Percentiles rank a stretch among this genome's conserved stretches.
These are phyloP conservation scores for Phoma sp. DNA, from an alignment of 2,329 filamentous ascomycete genomes.

Conservation along the genomic window DNA sequence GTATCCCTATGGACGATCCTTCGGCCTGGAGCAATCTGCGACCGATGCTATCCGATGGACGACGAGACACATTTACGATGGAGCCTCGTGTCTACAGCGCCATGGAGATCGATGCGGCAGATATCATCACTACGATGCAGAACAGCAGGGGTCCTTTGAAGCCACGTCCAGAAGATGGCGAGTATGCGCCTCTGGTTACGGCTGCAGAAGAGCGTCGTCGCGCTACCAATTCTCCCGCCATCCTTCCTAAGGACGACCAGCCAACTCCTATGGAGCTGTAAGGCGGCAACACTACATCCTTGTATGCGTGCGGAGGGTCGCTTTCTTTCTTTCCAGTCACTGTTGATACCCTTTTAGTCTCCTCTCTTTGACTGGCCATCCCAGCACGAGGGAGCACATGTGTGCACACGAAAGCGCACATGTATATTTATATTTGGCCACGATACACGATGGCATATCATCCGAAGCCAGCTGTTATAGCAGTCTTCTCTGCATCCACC, in stretches of 20 bases:
- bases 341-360: slow-evolving; percentile 26
- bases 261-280: slow-evolving; percentile 15
- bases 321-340: slow-evolving; percentile 13
- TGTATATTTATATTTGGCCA: background rate
- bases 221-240: slow-evolving; percentile 27
- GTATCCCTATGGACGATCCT: slow-evolving; percentile 40
- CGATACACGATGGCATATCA: background rate
- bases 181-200: slow-evolving; percentile 36
- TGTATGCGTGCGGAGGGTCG: background rate
- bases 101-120: slow-evolving; percentile 46
- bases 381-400: slow-evolving; percentile 5
- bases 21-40: slow-evolving; percentile 44
- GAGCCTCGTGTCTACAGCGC: slow-evolving; percentile 43
- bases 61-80: slow-evolving; percentile 34
- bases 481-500: background rate
- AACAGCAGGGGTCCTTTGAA: slow-evolving; percentile 36
- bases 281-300: slow-evolving; percentile 2
- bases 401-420: background rate
- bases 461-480: background rate
- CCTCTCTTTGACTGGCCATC: background rate
- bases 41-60: slow-evolving; percentile 27
- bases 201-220: slow-evolving; percentile 37
- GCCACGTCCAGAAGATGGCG: slow-evolving; percentile 40
- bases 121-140: slow-evolving; percentile 46
- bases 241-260: background rate